phyloP scores from a whole-genome alignment of 805 yeast species.

The Metschnikowia matae region DNA sequence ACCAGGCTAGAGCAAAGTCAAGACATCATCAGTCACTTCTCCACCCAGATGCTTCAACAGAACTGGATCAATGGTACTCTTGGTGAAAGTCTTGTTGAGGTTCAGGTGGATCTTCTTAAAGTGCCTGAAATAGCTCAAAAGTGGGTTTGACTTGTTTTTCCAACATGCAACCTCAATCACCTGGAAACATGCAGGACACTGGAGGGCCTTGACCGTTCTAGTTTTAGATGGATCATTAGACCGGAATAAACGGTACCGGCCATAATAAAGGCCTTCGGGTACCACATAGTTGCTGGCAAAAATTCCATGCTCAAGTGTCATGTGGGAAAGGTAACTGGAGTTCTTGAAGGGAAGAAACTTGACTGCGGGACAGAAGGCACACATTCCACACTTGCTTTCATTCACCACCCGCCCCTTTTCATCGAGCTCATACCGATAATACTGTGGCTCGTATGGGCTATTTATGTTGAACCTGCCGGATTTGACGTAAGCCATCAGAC shows the following conservation, averaged over 20 bases:
- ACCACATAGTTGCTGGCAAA: conserved; percentile 28
- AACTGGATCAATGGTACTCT: conserved; percentile 15
- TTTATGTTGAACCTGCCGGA: conserved; percentile 18
- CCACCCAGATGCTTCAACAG: conserved; percentile 11
- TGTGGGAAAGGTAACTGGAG: conserved; percentile 30
- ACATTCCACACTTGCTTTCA: conserved; percentile 30
- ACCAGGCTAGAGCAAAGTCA: not conserved
- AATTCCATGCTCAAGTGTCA: conserved; percentile 34
- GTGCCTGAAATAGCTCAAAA: conserved; percentile 28
- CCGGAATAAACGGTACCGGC: conserved; percentile 22
- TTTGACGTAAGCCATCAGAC: conserved; percentile 23
- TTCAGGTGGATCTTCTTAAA: conserved; percentile 25
- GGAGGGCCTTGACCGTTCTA: conserved; percentile 23
- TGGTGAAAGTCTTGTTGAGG: conserved; percentile 13
- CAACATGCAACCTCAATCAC: conserved; percentile 28
- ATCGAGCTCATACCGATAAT: conserved; percentile 26
- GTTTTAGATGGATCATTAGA: conserved; percentile 11
- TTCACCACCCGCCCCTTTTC: conserved; percentile 18
- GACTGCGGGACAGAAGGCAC: conserved; percentile 29
- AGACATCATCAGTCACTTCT: not conserved
- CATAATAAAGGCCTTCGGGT: conserved; percentile 31
- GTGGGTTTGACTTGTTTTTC: conserved; percentile 25
- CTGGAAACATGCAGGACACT: conserved; percentile 26
- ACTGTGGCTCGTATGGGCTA: conserved; percentile 32
- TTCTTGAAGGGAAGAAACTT: conserved; percentile 31